Evolutionary conservation across 1,139 yeast species (phyloP), one percentile per base, ranked within the genome.

Genomic region (Hansenula sp.): DNA sequence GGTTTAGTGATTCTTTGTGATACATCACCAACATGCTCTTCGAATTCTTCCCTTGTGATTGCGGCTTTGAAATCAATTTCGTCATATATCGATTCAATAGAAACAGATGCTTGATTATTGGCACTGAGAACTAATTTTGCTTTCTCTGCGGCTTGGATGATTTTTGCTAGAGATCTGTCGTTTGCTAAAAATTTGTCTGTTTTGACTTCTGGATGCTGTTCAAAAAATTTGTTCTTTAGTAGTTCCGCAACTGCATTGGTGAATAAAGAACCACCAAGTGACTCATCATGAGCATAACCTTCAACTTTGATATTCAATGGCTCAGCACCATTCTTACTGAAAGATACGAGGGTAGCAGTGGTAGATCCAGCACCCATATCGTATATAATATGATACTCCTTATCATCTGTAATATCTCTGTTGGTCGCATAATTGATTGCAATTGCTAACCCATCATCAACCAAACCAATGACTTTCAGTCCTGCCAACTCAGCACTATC

Each of bases 281-380:
- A 54, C 17, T 71, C 70, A 58, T 84, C 89, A 57, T 65, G 79
- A 0, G 93, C 91, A 48, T 82, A 76, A 31, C 88, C 90, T 59
- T 84, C 85, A 31, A 89, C 74, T 46, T 81, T 85, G 41, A 89
- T 68, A 8, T 63, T 59, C 18, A 69, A 52, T 1, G 70, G 67
- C 13, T 58, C 53, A 6, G 70, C 62, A 9, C 59, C 67, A 48
- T 73, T 56, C 29, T 77, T 77, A 33, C 69, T 66, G 50, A 82
- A 70, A 1, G 93, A 81, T 44, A 91, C 81, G 29, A 93, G 67
- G 0, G 98, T 85, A 3, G 96, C 96, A 45, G 83, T 79, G 0
- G 96, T 86, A 0, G 95, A 82, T 1, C 96, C 96, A 3, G 96
- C 94, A 41, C 99, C 99, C 76, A 86, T 78, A 62, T 93, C 99